phyloP scores from a whole-genome alignment of 2,329 filamentous ascomycete species.

The Verticillium nubilum region DNA sequence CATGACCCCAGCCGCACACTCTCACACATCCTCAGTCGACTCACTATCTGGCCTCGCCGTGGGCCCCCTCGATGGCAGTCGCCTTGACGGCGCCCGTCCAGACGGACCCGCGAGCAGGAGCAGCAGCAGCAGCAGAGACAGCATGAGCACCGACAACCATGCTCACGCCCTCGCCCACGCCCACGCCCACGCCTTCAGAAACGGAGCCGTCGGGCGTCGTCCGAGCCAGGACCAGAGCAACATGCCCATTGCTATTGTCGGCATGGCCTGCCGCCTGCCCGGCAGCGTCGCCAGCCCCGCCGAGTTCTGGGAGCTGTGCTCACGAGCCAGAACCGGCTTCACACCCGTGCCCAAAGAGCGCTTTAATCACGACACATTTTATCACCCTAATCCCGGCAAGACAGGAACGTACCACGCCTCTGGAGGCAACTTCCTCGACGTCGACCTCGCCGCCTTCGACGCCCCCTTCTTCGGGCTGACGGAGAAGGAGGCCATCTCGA shows the following conservation, averaged over 20 bases:
- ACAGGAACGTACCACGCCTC: constrained; percentile 5
- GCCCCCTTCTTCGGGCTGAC: constrained; percentile 49
- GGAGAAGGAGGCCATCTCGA: constrained; percentile 41
- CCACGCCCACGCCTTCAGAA: neutral
- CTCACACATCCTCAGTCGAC: constrained; percentile 11
- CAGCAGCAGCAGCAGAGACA: too few species aligned
- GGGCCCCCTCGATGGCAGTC: constrained; percentile 9
- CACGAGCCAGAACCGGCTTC: constrained; percentile 1
- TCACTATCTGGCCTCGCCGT: constrained; percentile 10
- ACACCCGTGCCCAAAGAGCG: constrained; percentile 37
- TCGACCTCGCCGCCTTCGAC: constrained; percentile 41
- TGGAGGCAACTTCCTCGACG: constrained; percentile 37
- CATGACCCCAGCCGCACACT: constrained; percentile 12
- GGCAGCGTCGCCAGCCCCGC: constrained; percentile 34
- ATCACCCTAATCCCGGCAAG: constrained; percentile 11
- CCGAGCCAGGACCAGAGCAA: neutral
- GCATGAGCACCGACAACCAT: too few species aligned
- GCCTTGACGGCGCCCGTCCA: constrained; percentile 7
- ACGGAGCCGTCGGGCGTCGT: neutral
- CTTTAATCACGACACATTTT: constrained; percentile 36
- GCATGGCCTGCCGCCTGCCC: constrained; percentile 41
- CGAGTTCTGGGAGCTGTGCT: constrained; percentile 34
- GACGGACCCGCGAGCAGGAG: neutral
- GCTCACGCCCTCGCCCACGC: too few species aligned
- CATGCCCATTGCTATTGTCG: constrained; percentile 41